These are phyloP conservation scores for Tylopilus balloui DNA, from an alignment of 768 basidiomycete species.

Conservation along the genomic window DNA sequence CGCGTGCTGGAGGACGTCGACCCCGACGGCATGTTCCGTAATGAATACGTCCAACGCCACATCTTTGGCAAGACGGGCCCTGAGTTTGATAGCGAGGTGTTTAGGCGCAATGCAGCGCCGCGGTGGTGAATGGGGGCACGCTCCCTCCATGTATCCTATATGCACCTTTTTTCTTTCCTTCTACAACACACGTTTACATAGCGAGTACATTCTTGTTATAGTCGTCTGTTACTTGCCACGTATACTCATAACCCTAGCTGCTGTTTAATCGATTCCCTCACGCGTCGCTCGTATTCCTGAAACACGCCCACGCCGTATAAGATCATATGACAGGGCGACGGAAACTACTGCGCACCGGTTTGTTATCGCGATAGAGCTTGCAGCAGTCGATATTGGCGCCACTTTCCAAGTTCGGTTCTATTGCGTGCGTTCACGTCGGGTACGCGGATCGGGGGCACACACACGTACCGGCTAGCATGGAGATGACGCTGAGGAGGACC, in stretches of 20 bases:
- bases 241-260: slow-evolving; percentile 72
- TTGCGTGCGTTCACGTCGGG: neutral
- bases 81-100: slow-evolving; percentile 41
- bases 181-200: neutral
- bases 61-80: slow-evolving; percentile 57
- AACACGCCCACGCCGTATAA: neutral
- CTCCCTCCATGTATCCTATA: neutral
- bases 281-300: slow-evolving; percentile 83
- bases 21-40: slow-evolving; percentile 73
- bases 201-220: slow-evolving; percentile 14
- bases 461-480: slow-evolving; percentile 85
- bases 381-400: slow-evolving; percentile 97
- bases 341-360: slow-evolving; percentile 36
- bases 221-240: slow-evolving; percentile 6
- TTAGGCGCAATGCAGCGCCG: slow-evolving; percentile 34
- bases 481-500: slow-evolving; percentile 92
- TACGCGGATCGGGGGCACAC: neutral
- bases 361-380: slow-evolving; percentile 92
- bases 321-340: no score
- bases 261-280: slow-evolving; percentile 76
- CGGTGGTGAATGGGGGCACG: slow-evolving; percentile 2
- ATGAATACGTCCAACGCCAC: slow-evolving; percentile 87
- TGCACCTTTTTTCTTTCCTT: neutral
- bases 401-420: slow-evolving; percentile 95
- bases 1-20: slow-evolving; percentile 65